Evolutionary conservation across 352 stramenopile genomes (phyloP), one percentile per base, ranked within the genome.

Genomic region (Nothophytophthora sp.): DNA sequence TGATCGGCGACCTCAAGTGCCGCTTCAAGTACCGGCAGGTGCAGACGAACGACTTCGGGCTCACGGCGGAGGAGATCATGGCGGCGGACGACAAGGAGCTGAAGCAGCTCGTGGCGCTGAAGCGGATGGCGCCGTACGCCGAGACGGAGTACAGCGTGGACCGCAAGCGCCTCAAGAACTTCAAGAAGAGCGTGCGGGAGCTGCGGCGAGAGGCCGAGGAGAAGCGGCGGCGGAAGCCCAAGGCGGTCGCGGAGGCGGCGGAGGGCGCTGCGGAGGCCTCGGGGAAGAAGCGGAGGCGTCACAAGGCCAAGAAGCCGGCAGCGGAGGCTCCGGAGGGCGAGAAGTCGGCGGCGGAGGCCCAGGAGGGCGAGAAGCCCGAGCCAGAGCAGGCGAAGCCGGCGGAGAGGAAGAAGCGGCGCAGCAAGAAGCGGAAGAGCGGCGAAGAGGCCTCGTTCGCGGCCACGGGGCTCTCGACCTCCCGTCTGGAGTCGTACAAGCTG

Each of bases 21-120:
- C 86, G 97, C 19, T 99, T 99, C 79, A 99, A 99, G 66, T 99
- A 99, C 73, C 83, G 88, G 9, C 67, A 92, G 38, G 98, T 99
- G 4, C 76, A 88, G 38, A 73, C 80, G 22, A 98, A 99, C 51
- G 91, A 92, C 60, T 99, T 98, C 71, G 98, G 98, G 13, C 72
- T 99, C 20, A 97, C 88, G 15, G 90, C 94, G 6, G 90, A 99
- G 38, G 97, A 99, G 58, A 99, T 99, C 61, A 89, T 99, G 55
- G 71, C 95, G 15, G 96, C 97, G 2, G 85, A 98, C 45, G 97
- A 99, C 76, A 91, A 92, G 34, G 93, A 98, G 20, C 79, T 99
- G 12, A 98, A 98, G 58, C 71, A 96, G 55, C 97, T 98, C 53
- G 96, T 99, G 34, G 98, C 92, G 34, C 78, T 99, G 18, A 99